Evolutionary conservation across 2,329 filamentous ascomycete genomes (phyloP).

Genomic region (Cryphonectria japonica): DNA sequence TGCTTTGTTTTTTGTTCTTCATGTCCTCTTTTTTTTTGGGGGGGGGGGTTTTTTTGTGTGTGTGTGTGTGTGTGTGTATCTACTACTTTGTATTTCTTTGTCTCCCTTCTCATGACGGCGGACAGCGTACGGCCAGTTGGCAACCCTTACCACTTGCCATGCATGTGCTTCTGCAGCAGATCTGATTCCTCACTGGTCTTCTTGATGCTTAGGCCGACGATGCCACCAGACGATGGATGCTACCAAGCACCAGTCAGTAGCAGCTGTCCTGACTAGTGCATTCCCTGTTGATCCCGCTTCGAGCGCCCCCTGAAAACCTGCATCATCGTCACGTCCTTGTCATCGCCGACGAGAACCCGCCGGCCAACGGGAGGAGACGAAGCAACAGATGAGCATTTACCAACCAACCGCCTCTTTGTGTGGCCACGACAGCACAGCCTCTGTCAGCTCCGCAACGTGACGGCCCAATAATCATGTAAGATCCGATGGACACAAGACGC

Average conservation of each 20-base stretch:
- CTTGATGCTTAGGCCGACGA: background rate
- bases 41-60: too few relatives aligned
- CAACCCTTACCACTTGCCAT: background rate
- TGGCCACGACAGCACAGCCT: background rate
- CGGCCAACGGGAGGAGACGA: background rate
- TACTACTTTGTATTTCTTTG: background rate
- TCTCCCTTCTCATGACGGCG: background rate
- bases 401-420: background rate
- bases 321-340: background rate
- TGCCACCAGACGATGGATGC: background rate
- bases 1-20: background rate
- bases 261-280: background rate
- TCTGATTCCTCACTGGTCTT: background rate
- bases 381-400: background rate
- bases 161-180: background rate
- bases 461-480: background rate
- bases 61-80: background rate
- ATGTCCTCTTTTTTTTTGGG: background rate
- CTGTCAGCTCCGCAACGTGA: background rate
- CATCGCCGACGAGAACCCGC: background rate
- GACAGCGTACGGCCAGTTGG: background rate
- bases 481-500: background rate
- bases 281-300: background rate
- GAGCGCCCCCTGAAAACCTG: background rate
- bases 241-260: background rate